These are phyloP conservation scores for Psilocybe sp. DNA, from an alignment of 768 basidiomycete genomes.

Conservation along the genomic window DNA sequence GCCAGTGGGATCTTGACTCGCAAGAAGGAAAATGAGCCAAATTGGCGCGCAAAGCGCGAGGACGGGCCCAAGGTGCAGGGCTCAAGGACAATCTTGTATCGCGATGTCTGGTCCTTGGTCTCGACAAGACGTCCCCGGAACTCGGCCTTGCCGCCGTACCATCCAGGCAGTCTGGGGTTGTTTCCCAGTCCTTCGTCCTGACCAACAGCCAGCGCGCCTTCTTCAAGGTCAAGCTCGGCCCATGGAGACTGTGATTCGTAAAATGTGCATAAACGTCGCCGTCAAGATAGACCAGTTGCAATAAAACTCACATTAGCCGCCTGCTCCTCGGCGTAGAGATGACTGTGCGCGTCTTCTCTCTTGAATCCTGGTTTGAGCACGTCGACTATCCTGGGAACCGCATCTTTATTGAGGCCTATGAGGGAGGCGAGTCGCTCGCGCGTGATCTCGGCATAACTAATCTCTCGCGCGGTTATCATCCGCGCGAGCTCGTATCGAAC, in stretches of 20 bases:
- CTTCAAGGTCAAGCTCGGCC: slow-evolving; percentile 60
- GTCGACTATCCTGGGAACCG: slow-evolving; percentile 8
- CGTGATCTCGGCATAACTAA: slow-evolving; percentile 23
- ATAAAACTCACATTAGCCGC: slow-evolving; percentile 14
- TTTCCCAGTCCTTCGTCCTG: slow-evolving; percentile 41
- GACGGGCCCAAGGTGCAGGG: slow-evolving; percentile 51
- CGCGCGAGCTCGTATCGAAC: slow-evolving; percentile 42
- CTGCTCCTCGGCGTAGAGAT: slow-evolving; percentile 19
- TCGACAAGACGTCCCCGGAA: slow-evolving; percentile 37
- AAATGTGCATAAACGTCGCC: not conserved
- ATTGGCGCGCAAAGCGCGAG: slow-evolving; percentile 51
- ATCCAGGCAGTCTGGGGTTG: slow-evolving; percentile 33
- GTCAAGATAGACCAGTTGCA: not conserved
- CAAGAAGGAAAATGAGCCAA: slow-evolving; percentile 56
- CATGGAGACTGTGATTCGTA: slow-evolving; percentile 49
- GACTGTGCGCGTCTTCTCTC: not conserved
- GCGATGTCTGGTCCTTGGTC: slow-evolving; percentile 6
- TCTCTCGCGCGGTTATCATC: slow-evolving; percentile 24
- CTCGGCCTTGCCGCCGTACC: slow-evolving; percentile 63
- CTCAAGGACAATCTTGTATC: slow-evolving; percentile 42
- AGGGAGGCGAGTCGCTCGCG: slow-evolving; percentile 21
- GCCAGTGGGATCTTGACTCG: slow-evolving; percentile 41
- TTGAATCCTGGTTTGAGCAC: slow-evolving; percentile 3
- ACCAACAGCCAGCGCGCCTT: slow-evolving; percentile 28
- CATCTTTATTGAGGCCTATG: slow-evolving; percentile 10